Base-by-base conservation (phyloP, 2,329 filamentous ascomycete species). In the Dothistroma septosporum region DNA sequence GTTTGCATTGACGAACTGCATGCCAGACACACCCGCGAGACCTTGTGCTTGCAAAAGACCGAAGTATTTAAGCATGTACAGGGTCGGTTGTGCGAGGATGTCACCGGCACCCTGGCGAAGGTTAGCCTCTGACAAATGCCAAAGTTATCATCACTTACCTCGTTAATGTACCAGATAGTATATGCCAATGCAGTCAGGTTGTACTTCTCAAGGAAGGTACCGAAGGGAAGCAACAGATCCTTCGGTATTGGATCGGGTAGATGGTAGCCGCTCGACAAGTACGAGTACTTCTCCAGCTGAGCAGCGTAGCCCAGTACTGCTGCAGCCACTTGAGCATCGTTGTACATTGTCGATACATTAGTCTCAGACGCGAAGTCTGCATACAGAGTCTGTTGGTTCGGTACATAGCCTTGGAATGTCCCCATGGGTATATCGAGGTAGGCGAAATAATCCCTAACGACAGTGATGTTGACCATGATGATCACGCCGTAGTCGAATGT, bases 181-280 rank as follows among this genome's bases (percentile, higher is more conserved):
- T 72, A 74, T 0, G 81, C 72, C 2, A 77, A 71, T 31, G 74
- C 76, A 21, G 74, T 68, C 5, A 84, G 68, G n/a, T 73, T 68
- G 68, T 83, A 77, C 68, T 83, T 82, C 35, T 72, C 67, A 12
- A 79, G 72, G 58, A 83, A 83, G 4, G 80, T 73, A 19, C 77
- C 75, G 59, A 80, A 83, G 1, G 79, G 75, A 4, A 82, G 68
- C 21, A 79, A 67, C 1, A 84, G 70, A 47, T 82, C 80, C 32
- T 76, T 72, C 0, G 80, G 79, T 0, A 82, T 75, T 7, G 74
- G 73, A 14, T 72, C 65, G 0, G 79, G 76, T 0, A 81, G 70
- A 22, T 80, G 77, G 60, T 80, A 81, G 9, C 80, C 80, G 1
- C 53, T 58, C 2, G 71, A 65, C 9, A 76, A 55, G 44, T 70